Base-by-base conservation (phyloP, 768 basidiomycete species). In the Boletus patriciae region DNA sequence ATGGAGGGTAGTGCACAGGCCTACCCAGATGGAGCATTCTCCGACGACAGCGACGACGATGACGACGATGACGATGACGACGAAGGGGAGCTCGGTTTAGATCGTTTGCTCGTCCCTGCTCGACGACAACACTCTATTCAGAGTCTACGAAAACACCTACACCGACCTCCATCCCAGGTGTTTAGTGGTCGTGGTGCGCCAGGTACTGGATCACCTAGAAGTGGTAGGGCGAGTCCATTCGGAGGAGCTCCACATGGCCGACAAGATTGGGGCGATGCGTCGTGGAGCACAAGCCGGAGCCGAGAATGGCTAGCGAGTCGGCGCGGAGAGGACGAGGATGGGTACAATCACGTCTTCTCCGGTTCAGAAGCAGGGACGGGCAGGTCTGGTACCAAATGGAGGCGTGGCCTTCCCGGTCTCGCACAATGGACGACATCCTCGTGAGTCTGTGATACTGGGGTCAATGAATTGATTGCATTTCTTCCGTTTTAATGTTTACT, bases 61-160 rank as follows among this genome's bases (percentile, higher is more conserved):
- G 77, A 78, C 2, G 60, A 62, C 6, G 66, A 76, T 4, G 79
- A 78, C 1, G 76, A 76, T 4, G 80, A 80, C 9, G 79, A 81
- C 15, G 82, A 81, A 40, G 79, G 76, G 16, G 88, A 89, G 64
- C 73, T 89, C 45, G 80, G 84, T 64, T 76, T 90, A 40, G 84
- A 86, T 16, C 78, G 80, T 27, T 78, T 90, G 53, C 81, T 91
- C 36, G 82, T 87, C 27, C 86, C 83, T 9, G 79, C 89, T 19
- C 87, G 84, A 67, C 77, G 88, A 27, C 88, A 91, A 65, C 80
- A 84, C 57, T 89, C 88, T 18, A 90, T 90, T 59, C 81, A 77
- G 62, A 89, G 87, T 67, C 73, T 91, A 54, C 77, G 87, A 54
- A 84, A 77, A 58, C 88, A 89, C 62, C 74, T 90, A 19, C 75